Evolutionary conservation across 331 rosid species (phyloP), one percentile per base, ranked within the genome.

Genomic region (Quercus phellos): DNA sequence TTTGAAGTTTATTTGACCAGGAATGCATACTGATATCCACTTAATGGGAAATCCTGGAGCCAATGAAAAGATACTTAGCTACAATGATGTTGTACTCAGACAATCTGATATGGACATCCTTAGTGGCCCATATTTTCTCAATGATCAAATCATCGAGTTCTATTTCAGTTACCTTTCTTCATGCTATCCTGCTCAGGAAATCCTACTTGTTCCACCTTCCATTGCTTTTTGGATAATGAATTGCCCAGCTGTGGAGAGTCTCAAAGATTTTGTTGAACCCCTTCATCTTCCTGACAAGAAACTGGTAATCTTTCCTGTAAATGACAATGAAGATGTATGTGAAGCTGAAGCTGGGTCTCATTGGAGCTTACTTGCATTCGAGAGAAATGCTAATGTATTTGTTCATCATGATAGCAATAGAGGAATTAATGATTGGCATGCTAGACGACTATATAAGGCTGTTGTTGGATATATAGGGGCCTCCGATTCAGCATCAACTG

Each of bases 361-460:
- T 74, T 94, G 99, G 99, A 94, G 97, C 87, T 78, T 94, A 73
- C 90, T 92, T 53, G 98, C 85, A 60, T 94, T 83, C 71, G 86
- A 89, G 81, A 89, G 95, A 70, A 73, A 76, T 1, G 73, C 82
- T 5, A 92, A 90, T 72, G 24, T 80, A 32, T 94, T 89, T 78
- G 88, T 88, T 69, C 98, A 94, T 81, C 97, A 90, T 63, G 99
- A 94, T 73, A 92, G 96, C 82, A 67, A 51, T 71, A 6, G 69
- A 51, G 84, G 84, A 79, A 69, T 84, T 63, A 95, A 90, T 34
- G 59, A 76, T 42, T 32, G 21, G 26, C 86, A 85, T 42, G 91
- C 94, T 32, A 87, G 69, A 74, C 79, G 82, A 67, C 99, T 92
- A 22, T 90, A 88, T 46, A 76, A 83, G 68, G 91, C 86, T 21